A percentile compares a stretch with the other conserved stretches of the same genome.
Evolutionary conservation across 495 filamentous ascomycete species (phyloP).

Genomic region (Astrothelium macrocarpum): DNA sequence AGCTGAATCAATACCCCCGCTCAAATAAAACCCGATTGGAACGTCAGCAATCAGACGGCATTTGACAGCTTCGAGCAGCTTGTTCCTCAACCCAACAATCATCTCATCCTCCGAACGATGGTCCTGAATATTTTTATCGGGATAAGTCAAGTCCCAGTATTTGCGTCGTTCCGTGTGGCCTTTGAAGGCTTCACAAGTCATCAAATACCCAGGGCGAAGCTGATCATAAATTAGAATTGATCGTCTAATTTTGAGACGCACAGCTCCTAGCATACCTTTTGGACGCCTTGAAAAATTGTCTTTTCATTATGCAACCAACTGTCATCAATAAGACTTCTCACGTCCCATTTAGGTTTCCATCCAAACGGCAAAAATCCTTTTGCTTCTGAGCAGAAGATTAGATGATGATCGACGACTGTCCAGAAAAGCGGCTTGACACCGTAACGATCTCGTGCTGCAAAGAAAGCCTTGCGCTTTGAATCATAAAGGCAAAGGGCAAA

Average conservation of each 20-base stretch:
- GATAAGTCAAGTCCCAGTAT: conserved; percentile 44
- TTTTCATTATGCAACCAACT: conserved; percentile 32
- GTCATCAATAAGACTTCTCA: conserved; percentile 31
- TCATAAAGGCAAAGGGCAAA: conserved; percentile 45
- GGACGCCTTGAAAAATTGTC: conserved; percentile 41
- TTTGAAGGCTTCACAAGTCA: conserved; percentile 23
- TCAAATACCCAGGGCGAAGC: conserved; percentile 27
- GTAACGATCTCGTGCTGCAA: conserved; percentile 42
- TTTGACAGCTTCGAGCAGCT: conserved; percentile 38
- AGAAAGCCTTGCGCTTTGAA: conserved; percentile 28
- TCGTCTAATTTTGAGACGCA: not conserved
- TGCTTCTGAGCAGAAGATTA: conserved; percentile 37
- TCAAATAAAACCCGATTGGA: conserved; percentile 42
- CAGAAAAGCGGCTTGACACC: conserved; percentile 47
- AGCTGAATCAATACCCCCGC: conserved; percentile 46
- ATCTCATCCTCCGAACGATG: conserved; percentile 37
- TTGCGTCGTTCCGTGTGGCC: conserved; percentile 25
- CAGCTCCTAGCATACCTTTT: conserved; percentile 23
- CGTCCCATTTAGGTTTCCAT: conserved; percentile 41
- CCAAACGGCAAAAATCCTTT: conserved; percentile 40
- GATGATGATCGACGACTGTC: conserved; percentile 28
- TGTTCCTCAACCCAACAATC: conserved; percentile 36
- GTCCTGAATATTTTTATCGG: conserved; percentile 32
- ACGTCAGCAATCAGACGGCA: conserved; percentile 45
- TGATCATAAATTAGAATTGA: not conserved